Conservation (phyloP, 169 alveolate species). For the Miamiensis avidus region DNA sequence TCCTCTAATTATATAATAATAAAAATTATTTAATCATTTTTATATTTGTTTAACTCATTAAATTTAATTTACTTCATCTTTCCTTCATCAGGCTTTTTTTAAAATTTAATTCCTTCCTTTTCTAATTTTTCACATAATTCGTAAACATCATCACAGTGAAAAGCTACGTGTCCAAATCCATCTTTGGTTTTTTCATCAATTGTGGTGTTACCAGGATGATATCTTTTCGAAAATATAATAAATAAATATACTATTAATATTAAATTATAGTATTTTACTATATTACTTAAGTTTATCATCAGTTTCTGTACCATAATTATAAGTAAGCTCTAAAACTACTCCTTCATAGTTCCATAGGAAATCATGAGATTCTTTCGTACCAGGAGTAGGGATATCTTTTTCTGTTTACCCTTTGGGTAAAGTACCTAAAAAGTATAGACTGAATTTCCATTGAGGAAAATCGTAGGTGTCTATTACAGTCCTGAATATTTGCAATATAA, state of each 20-base stretch:
- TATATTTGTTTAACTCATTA: too few species aligned
- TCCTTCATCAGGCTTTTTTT: conserved; percentile 76
- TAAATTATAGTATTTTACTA: background rate
- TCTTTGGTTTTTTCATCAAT: background rate
- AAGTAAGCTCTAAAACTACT: background rate
- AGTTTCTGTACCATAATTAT: background rate
- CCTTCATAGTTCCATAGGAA: background rate
- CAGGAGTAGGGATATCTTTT: background rate
- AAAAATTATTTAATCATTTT: too few species aligned
- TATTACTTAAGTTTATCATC: background rate
- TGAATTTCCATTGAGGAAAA: background rate
- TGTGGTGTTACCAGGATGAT: background rate
- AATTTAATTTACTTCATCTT: conserved; percentile 44
- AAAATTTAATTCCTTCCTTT: conserved; percentile 57
- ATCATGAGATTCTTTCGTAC: background rate
- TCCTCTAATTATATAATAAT: background rate
- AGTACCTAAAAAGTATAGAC: background rate
- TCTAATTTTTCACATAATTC: conserved; percentile 64
- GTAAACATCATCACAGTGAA: conserved; percentile 58
- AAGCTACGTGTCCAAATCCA: conserved; percentile 84
- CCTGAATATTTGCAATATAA: background rate
- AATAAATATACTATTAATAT: too few species aligned
- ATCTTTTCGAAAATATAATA: background rate
- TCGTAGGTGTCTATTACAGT: background rate
- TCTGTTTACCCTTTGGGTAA: conserved; percentile 6